Base-by-base conservation (phyloP, 139 green algal species). In the Nannochloris sp. region DNA sequence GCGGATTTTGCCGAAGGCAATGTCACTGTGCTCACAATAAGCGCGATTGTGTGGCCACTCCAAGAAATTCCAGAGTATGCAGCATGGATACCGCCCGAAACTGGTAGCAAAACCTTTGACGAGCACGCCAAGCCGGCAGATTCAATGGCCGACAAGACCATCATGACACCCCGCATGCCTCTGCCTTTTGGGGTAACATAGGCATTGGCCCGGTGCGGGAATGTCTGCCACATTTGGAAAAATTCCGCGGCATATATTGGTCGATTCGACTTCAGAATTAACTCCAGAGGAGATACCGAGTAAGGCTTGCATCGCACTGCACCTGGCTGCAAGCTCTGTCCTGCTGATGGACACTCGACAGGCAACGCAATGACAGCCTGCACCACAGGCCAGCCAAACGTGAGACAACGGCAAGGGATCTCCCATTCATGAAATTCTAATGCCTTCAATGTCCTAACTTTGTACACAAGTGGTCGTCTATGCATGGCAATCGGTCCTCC, bases 141-240 rank as follows among this genome's bases (percentile, higher is more conserved):
- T 43, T 66, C 60, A 8, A 66, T 43, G 34, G 60, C 60, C 0
- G 12, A 44, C 36, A 66, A 40, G 12, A 66, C 60, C n/a, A 40
- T 66, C 12, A 37, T 43, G 12, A 54, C 16, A 57, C 60, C 60
- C 31, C 19, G 16, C 51, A 19, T 37, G 10, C 60, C 60, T 44
- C 15, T n/a, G 12, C 21, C 23, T 15, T 23, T 24, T 37, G 36
- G 23, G n/a, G 12, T 12, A 5, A 16, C 60, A 55, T 27, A 27
- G 48, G 67, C 58, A 48, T 57, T 34, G 5, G 64, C 63, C 4
- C 62, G 48, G 25, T 72, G 29, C 11, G 70, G 63, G 44, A 76
- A 48, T 6, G 63, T 56, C 57, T 77, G 70, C 70, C 70, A 77
- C 11, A 55, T 64, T 59, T 77, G 70, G 51, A 71, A 77, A 23